A percentile compares a stretch with the other conserved stretches of the same genome.
Conservation (phyloP, 495 filamentous ascomycete species). For the Podospora pseudocomata region DNA sequence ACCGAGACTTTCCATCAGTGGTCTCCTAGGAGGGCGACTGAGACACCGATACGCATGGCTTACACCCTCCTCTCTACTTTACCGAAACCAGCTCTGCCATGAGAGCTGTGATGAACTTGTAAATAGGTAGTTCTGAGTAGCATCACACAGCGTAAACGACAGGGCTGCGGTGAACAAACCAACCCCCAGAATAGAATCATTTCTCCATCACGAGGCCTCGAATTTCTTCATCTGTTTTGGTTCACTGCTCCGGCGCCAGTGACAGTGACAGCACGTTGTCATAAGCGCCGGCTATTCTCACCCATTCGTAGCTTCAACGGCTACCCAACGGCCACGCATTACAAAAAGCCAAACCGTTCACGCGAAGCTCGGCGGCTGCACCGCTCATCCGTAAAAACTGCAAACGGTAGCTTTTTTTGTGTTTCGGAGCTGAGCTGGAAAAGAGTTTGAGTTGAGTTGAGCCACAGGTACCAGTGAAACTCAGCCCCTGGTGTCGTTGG, state of each 20-base stretch:
- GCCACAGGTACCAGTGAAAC: not conserved
- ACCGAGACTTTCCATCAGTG: not conserved
- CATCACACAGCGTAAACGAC: not conserved
- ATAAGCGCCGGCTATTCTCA: not conserved
- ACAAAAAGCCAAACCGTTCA: not conserved
- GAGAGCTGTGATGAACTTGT: not conserved
- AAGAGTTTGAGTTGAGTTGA: not conserved
- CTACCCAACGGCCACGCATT: not conserved
- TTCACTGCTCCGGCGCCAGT: not conserved
- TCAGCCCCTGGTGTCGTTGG: not conserved
- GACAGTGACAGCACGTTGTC: not conserved
- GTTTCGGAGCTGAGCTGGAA: not conserved
- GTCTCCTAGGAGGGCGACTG: not conserved
- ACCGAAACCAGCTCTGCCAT: not conserved
- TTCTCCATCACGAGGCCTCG: not conserved
- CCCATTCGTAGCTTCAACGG: not conserved
- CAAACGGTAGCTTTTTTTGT: too few relatives aligned
- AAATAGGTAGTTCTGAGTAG: not conserved
- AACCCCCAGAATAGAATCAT: not conserved
- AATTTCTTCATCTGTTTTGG: not conserved
- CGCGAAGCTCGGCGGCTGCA: not conserved
- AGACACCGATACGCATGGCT: not conserved
- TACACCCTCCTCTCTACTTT: not conserved
- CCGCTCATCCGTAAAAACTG: not conserved
- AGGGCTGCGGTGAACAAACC: not conserved